A percentile compares a stretch with the other conserved stretches of the same genome.
phyloP scores from a whole-genome alignment of 352 stramenopile species.

The Phytophthora agathidicida region DNA sequence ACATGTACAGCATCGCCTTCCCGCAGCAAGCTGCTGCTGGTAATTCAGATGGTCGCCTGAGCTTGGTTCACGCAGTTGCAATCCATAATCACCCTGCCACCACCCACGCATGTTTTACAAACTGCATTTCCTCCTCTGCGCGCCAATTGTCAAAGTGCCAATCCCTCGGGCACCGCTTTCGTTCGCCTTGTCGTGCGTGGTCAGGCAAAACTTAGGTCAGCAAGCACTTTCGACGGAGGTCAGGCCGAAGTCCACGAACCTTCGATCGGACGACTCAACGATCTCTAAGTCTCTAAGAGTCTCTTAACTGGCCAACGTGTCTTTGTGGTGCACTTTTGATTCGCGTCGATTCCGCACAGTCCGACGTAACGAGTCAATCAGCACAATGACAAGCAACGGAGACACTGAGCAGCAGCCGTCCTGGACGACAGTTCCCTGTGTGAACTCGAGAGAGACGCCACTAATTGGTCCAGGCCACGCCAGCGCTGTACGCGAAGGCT shows the following conservation, averaged over 20 bases:
- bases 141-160: slow-evolving; percentile 15
- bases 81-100: neutral
- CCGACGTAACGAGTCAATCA: slow-evolving; percentile 20
- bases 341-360: slow-evolving; percentile 17
- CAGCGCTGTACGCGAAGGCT: slow-evolving; percentile 89
- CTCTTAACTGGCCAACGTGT: slow-evolving; percentile 15
- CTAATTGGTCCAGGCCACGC: slow-evolving; percentile 93
- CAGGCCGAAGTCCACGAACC: slow-evolving; percentile 27
- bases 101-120: slow-evolving; percentile 19
- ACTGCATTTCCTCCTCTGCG: neutral
- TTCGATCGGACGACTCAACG: slow-evolving; percentile 28
- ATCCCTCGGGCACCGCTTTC: slow-evolving; percentile 9
- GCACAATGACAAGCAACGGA: slow-evolving; percentile 33
- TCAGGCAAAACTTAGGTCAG: slow-evolving; percentile 17
- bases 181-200: slow-evolving; percentile 15
- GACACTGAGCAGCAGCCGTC: slow-evolving; percentile 45
- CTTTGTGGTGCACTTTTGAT: slow-evolving; percentile 27
- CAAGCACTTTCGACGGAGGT: slow-evolving; percentile 19
- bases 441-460: slow-evolving; percentile 76
- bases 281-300: no score
- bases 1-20: neutral
- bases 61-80: neutral
- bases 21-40: neutral
- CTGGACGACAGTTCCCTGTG: slow-evolving; percentile 75
- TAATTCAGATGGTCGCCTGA: slow-evolving; percentile 9